These are phyloP conservation scores for Lentinula boryana DNA, from an alignment of 768 basidiomycete genomes.

Conservation along the genomic window DNA sequence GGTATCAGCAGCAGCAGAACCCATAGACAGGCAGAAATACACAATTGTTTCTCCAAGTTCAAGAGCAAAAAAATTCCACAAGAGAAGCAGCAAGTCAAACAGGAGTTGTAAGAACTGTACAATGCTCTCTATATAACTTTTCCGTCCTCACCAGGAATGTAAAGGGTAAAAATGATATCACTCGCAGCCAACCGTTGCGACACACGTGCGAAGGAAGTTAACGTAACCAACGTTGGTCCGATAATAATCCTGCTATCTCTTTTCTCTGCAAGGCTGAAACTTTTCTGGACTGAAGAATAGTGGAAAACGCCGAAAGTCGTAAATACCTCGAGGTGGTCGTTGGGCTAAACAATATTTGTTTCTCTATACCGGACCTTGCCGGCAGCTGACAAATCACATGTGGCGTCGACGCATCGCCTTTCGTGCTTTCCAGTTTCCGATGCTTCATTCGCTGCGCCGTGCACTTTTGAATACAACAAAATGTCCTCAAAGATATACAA, in stretches of 20 bases:
- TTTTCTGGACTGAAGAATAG: background rate
- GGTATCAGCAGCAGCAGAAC: conserved; percentile 1
- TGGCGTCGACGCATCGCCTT: conserved; percentile 8
- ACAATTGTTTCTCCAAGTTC: background rate
- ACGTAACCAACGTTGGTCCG: background rate
- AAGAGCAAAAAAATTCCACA: background rate
- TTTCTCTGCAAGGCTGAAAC: background rate
- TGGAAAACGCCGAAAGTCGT: background rate
- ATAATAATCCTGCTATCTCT: background rate
- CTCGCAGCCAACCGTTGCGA: background rate
- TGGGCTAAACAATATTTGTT: background rate
- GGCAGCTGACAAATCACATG: background rate
- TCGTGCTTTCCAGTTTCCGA: conserved; percentile 9
- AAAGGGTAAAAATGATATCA: background rate
- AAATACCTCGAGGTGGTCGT: background rate
- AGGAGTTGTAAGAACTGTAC: background rate
- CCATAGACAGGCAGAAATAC: background rate
- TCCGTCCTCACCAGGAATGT: background rate
- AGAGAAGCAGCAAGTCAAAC: background rate
- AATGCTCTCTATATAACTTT: conserved; percentile 1
- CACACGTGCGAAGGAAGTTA: background rate
- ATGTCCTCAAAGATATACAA: background rate
- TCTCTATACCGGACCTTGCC: background rate
- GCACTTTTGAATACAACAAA: background rate
- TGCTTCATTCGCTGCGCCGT: background rate